A percentile compares a stretch with the other conserved stretches of the same genome.
Conservation (phyloP, 73 alveolate species). For the Symbiodinium pilosum region DNA sequence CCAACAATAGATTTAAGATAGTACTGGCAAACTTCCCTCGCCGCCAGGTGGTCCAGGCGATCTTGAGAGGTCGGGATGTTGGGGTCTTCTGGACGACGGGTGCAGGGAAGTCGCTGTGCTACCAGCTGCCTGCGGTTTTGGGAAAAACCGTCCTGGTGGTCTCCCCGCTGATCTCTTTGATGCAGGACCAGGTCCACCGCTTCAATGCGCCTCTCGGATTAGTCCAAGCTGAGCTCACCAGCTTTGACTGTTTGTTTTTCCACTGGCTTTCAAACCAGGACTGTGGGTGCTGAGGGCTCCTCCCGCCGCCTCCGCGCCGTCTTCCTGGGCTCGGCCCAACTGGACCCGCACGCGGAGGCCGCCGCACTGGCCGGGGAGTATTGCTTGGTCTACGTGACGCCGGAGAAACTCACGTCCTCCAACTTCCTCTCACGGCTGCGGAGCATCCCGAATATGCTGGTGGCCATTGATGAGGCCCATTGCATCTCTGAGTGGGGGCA, state of each 20-base stretch:
- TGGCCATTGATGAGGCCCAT: constrained; percentile 98
- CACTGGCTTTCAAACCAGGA: not conserved
- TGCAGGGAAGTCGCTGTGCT: constrained; percentile 98
- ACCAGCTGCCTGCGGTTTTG: constrained; percentile 97
- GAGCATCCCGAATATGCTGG: constrained; percentile 81
- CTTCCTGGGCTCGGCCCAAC: constrained; percentile 37
- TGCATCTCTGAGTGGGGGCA: constrained; percentile 98
- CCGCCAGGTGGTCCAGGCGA: constrained; percentile 84
- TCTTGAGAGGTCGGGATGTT: constrained; percentile 96
- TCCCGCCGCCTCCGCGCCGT: not conserved
- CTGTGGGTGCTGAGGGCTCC: constrained; percentile 22
- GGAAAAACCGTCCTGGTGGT: constrained; percentile 97
- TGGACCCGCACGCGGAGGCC: not conserved
- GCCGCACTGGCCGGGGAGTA: constrained; percentile 14
- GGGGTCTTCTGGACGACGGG: constrained; percentile 97
- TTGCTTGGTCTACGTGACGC: constrained; percentile 95
- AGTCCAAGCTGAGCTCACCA: not conserved
- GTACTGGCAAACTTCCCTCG: no score
- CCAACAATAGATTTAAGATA: no score
- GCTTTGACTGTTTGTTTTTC: not conserved
- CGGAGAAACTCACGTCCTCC: constrained; percentile 96
- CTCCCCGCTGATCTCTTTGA: constrained; percentile 98
- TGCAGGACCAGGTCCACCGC: constrained; percentile 97
- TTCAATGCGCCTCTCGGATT: not conserved
- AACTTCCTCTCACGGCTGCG: not conserved